A percentile compares a stretch with the other conserved stretches of the same genome.
Conservation (phyloP, 805 yeast genomes). For the Suhomyces tanzawaensis region DNA sequence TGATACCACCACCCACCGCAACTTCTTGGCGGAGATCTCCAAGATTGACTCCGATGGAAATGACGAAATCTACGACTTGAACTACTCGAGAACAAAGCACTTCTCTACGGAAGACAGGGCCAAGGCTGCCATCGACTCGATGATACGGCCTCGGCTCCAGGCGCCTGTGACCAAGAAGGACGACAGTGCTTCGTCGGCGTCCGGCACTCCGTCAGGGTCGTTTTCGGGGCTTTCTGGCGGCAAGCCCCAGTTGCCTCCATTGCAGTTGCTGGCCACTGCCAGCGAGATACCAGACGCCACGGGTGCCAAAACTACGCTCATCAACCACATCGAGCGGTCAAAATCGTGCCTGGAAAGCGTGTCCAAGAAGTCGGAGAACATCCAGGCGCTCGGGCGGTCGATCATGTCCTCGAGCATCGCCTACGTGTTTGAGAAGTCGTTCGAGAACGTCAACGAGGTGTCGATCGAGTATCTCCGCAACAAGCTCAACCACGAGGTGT, state of each 20-base stretch:
- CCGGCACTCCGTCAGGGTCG: not conserved
- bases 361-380: constrained; percentile 38
- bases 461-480: constrained; percentile 52
- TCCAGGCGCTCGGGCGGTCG: constrained; percentile 57
- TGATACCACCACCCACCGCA: constrained; percentile 1
- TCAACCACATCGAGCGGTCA: constrained; percentile 55
- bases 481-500: constrained; percentile 41
- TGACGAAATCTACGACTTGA: constrained; percentile 34
- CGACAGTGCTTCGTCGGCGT: not conserved
- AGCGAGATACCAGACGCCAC: constrained; percentile 11
- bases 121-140: constrained; percentile 45
- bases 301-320: constrained; percentile 12
- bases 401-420: constrained; percentile 55
- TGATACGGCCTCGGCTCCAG: constrained; percentile 39
- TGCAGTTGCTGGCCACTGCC: not conserved
- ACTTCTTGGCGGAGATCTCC: constrained; percentile 37
- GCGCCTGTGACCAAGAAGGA: not conserved
- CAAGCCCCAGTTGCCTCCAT: constrained; percentile 8
- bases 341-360: constrained; percentile 56
- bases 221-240: not conserved
- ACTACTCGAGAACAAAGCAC: constrained; percentile 29
- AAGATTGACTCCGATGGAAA: constrained; percentile 31
- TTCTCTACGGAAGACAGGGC: constrained; percentile 39
- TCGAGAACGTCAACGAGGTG: constrained; percentile 49
- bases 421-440: constrained; percentile 62